A percentile compares a stretch with the other conserved stretches of the same genome.
Evolutionary conservation across 2,329 filamentous ascomycete species (phyloP).

Genomic region (Thermothelomyces thermophilus): DNA sequence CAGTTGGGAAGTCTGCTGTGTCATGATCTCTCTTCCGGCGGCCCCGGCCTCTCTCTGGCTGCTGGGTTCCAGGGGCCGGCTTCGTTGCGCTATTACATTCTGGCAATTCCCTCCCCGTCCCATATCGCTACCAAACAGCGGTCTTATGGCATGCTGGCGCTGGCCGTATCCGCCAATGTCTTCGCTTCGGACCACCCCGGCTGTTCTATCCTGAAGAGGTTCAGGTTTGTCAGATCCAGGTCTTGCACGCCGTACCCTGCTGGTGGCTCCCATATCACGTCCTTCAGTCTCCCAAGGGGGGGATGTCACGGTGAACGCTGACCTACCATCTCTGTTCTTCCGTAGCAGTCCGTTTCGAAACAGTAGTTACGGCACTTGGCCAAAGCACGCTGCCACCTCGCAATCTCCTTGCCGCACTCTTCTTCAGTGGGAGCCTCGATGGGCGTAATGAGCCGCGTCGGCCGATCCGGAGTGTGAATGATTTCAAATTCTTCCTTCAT

Average conservation of each 20-base stretch:
- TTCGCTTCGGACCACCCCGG: background rate
- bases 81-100: background rate
- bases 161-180: background rate
- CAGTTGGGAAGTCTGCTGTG: background rate
- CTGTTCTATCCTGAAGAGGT: background rate
- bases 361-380: background rate
- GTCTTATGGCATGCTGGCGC: background rate
- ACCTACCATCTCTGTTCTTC: background rate
- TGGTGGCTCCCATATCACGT: background rate
- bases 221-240: background rate
- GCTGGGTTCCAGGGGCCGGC: background rate
- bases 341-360: background rate
- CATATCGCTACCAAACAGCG: background rate
- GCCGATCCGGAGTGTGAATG: constrained; percentile 26
- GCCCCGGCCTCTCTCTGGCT: background rate
- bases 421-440: constrained; percentile 26
- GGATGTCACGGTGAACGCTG: background rate
- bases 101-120: background rate
- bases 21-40: background rate
- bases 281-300: background rate
- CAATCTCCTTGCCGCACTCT: constrained; percentile 25
- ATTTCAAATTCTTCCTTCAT: constrained; percentile 5
- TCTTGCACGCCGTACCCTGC: background rate
- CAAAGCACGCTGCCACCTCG: constrained; percentile 18
- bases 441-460: constrained; percentile 14